phyloP scores from a whole-genome alignment of 441 rosid genomes.

The Viola pubescens region DNA sequence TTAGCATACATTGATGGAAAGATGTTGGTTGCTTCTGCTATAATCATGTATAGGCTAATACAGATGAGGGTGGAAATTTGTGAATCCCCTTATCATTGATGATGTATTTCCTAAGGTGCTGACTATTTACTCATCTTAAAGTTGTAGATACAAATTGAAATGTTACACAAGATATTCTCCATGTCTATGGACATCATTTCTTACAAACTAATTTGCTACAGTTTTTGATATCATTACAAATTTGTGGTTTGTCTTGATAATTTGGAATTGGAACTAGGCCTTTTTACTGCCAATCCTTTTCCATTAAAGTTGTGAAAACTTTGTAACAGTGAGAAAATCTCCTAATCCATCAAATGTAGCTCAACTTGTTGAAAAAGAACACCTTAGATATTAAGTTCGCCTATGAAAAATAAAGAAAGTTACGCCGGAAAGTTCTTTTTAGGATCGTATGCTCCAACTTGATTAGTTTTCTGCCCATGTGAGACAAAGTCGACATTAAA shows the following conservation, averaged over 20 bases:
- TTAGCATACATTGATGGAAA: constrained; percentile 21
- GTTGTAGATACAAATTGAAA: neutral
- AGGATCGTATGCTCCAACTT: no score
- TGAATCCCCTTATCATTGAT: neutral
- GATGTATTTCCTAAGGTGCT: neutral
- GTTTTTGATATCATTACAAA: no score
- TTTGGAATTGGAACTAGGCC: neutral
- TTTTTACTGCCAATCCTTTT: neutral
- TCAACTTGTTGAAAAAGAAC: no score
- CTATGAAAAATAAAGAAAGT: no score
- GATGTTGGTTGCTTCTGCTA: neutral
- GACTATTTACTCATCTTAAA: neutral
- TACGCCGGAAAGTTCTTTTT: no score
- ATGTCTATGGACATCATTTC: neutral
- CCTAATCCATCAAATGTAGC: neutral
- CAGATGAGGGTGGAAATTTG: neutral
- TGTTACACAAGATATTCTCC: neutral
- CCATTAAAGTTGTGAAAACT: neutral
- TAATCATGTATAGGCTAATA: neutral
- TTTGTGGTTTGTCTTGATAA: neutral
- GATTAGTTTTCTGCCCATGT: no score
- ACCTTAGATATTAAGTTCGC: no score
- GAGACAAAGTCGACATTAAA: no score
- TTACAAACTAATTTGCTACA: neutral
- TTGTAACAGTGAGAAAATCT: neutral